Evolutionary conservation across 257 asterid species (phyloP), one percentile per base, ranked within the genome.

Genomic region (Solanum chmielewskii): DNA sequence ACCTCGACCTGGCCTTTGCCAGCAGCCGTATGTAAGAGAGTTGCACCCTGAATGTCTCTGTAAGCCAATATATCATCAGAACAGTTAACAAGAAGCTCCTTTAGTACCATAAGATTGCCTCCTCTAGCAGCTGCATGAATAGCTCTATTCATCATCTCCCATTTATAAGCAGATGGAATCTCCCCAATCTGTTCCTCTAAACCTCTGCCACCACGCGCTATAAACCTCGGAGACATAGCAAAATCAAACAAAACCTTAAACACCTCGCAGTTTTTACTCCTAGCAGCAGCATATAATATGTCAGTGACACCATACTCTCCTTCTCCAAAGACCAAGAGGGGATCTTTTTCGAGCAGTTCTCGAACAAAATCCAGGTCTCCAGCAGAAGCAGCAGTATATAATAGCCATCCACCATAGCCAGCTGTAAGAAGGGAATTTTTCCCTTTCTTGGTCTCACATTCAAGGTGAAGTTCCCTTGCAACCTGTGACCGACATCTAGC

Each of bases 121-220:
- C 99, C 99, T 87, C 99, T 95, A 0, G 99, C 98, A n/a, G 97
- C 98, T 10, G 98, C 98, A 87, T 97, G 99, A 83, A 95, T 86
- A 44, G 98, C 99, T 39, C 98, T 92, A 44, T 94, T 94, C 93
- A 87, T 88, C 82, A 95, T 96, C 90, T 97, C 99, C 92, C 91
- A 23, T 89, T 92, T 96, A 83, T 94, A 95, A 84, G 93, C 97
- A 35, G 90, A 35, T 3, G 98, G 98, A 70, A 94, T 85, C 60
- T 91, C 96, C 88, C 90, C 96, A 15, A n/a, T 27, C n/a, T 90
- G 92, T 71, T 87, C 94, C 88, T 90, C 98, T 39, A 80, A 47
- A 33, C 83, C 94, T 18, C 90, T 88, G 7, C 82, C 90, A 60
- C 70, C 84, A 1, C 84, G 37, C 9, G 81, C 88, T 7, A 89